Conservation (phyloP, 2,329 filamentous ascomycete genomes). For the Epichloe amarillans region DNA sequence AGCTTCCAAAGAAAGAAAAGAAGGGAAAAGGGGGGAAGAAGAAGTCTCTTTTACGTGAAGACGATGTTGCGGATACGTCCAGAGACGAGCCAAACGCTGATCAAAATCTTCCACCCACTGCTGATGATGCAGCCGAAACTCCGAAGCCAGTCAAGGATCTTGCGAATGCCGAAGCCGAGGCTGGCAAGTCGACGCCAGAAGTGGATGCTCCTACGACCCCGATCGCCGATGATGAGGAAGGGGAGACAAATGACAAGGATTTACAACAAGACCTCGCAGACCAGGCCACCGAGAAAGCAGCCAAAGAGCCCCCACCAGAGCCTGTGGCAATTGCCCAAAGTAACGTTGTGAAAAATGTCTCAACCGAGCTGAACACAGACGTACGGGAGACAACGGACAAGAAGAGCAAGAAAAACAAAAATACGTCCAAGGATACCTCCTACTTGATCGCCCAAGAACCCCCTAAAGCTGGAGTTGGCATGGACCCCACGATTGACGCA, state of each 20-base stretch:
- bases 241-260: neutral
- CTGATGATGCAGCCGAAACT: neutral
- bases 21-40: conserved; percentile 10
- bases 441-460: neutral
- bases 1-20: conserved; percentile 9
- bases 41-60: conserved; percentile 5
- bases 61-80: neutral
- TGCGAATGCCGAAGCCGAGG: neutral
- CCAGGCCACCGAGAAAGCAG: neutral
- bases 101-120: neutral
- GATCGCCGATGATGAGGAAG: neutral
- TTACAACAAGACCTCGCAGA: neutral
- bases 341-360: neutral
- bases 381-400: conserved; percentile 1
- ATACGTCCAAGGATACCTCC: conserved; percentile 2
- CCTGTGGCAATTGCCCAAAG: neutral
- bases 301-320: neutral
- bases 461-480: neutral
- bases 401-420: conserved; percentile 11
- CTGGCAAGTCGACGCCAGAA: neutral
- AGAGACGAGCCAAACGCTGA: neutral
- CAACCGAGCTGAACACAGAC: neutral
- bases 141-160: neutral
- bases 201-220: neutral
- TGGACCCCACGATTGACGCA: neutral